Evolutionary conservation across 2,329 filamentous ascomycete species (phyloP), one percentile per base, ranked within the genome.

Genomic region (Aureobasidium sp.): DNA sequence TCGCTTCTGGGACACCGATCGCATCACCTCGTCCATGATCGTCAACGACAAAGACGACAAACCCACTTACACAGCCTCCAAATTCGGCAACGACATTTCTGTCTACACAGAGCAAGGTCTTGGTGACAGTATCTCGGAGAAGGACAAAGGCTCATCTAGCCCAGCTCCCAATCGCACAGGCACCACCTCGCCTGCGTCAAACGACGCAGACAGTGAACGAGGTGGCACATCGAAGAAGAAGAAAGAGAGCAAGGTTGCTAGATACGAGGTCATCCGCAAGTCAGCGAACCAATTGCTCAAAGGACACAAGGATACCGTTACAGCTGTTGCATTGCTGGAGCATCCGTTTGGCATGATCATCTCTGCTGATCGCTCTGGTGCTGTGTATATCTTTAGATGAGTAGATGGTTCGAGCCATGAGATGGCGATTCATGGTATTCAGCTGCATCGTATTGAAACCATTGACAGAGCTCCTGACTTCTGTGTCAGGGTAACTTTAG

Each of bases 261-360:
- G 88, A 64, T 93, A 91, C 14, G 87, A 97, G 31, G 94, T 97
- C 65, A 92, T 88, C 64, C 78, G 89, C 65, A 87, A 95, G 66
- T 89, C 96, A 76, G 92, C 97, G 72, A 90, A 95, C 73, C 86
- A 91, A 74, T 74, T 99, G 67, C 77, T 97, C 62, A 88, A 86
- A 72, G 90, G 88, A 63, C 94, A 99, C 76, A 75, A 97, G 69
- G 94, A 99, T 75, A 86, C 86, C 3, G 87, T 99, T 63, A 83
- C 89, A 70, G 93, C 97, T 76, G 86, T 97, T 67, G 88, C 88
- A n/a, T 77, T 97, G 70, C 75, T 99, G 67, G 91, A 97, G 77
- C 81, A 84, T 66, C 94, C 94, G 27, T 97, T 96, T 74, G 89
- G 88, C 5, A 97, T 97, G 90, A 88, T 92, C 37, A 81, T 97